These are phyloP conservation scores for Chlorella ohadii DNA, from an alignment of 139 green algal genomes.

Conservation along the genomic window DNA sequence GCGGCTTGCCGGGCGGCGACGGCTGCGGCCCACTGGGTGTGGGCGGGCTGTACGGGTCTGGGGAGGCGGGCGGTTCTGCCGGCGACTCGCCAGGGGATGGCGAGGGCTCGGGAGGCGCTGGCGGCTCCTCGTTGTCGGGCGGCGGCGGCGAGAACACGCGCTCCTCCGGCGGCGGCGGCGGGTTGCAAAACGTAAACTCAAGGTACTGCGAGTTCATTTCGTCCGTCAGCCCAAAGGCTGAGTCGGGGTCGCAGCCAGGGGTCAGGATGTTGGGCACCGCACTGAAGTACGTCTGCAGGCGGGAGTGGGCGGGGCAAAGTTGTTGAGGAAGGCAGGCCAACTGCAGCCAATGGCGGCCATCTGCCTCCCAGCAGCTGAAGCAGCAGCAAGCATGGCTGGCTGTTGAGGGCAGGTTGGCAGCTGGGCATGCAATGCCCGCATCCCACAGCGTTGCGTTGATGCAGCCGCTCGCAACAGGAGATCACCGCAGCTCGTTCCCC, in stretches of 20 bases:
- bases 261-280: slow-evolving; percentile 5
- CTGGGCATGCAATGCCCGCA: too few species aligned
- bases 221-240: background rate
- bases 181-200: background rate
- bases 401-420: too few species aligned
- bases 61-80: background rate
- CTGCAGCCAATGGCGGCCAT: too few species aligned
- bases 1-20: background rate
- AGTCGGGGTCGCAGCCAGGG: background rate
- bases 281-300: background rate
- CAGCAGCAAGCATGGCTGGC: too few species aligned
- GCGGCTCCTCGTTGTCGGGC: background rate
- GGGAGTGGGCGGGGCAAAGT: background rate
- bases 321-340: too few species aligned
- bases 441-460: too few species aligned
- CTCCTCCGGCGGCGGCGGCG: background rate
- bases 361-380: too few species aligned
- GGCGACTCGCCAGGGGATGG: background rate
- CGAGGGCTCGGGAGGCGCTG: background rate
- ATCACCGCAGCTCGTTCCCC: background rate
- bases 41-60: background rate
- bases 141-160: background rate
- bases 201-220: too few species aligned
- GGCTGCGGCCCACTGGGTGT: background rate
- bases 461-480: too few species aligned